phyloP scores from a whole-genome alignment of 441 rosid genomes.

The Breynia disticha region DNA sequence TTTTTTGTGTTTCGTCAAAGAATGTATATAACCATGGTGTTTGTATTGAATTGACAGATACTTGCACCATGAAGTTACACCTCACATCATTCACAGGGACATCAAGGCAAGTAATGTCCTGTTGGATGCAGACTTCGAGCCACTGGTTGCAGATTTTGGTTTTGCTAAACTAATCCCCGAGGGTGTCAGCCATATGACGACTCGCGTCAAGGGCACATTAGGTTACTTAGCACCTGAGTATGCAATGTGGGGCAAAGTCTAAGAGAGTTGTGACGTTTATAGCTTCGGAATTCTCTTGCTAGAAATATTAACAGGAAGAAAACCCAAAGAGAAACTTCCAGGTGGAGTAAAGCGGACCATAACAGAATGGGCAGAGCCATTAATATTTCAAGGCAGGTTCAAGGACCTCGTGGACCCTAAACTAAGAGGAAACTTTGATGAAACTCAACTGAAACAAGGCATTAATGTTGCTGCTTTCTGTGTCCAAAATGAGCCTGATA shows the following conservation, averaged over 20 bases:
- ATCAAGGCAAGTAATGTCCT: constrained; percentile 71
- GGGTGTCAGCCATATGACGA: constrained; percentile 67
- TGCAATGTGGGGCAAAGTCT: constrained; percentile 69
- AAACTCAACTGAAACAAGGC: constrained; percentile 40
- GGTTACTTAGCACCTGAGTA: constrained; percentile 76
- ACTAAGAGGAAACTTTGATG: constrained; percentile 47
- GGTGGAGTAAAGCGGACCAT: constrained; percentile 35
- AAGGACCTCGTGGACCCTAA: constrained; percentile 52
- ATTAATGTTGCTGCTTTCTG: constrained; percentile 44
- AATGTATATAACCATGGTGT: no score
- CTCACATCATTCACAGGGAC: constrained; percentile 71
- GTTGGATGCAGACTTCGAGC: constrained; percentile 52
- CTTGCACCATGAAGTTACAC: constrained; percentile 83
- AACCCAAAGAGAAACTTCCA: constrained; percentile 49
- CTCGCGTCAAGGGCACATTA: constrained; percentile 64
- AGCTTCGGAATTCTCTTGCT: constrained; percentile 68
- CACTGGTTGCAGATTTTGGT: constrained; percentile 74
- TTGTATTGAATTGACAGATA: constrained; percentile 30
- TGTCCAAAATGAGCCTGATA: constrained; percentile 41
- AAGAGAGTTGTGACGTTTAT: constrained; percentile 74
- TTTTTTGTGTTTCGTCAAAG: no score
- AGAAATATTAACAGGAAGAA: constrained; percentile 48
- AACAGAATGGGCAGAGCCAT: constrained; percentile 61
- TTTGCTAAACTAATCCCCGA: constrained; percentile 68
- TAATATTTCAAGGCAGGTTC: constrained; percentile 34